Conservation (phyloP, 2,329 filamentous ascomycete species). For the Didymella exigua region DNA sequence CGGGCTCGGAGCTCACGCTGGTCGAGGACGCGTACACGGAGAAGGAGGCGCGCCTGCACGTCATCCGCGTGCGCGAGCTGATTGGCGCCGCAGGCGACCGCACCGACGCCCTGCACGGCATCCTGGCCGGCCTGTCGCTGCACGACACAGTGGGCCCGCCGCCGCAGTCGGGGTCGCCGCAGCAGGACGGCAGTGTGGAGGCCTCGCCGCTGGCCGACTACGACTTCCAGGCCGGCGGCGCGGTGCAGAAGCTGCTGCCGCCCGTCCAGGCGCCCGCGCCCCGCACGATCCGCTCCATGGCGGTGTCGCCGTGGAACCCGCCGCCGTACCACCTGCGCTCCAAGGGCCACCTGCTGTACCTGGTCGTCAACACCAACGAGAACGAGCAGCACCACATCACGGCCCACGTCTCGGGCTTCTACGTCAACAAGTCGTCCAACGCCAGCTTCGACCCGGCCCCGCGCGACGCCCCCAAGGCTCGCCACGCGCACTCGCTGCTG, state of each 20-base stretch:
- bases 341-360: conserved; percentile 89
- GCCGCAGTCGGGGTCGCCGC: conserved; percentile 36
- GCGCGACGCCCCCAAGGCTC: conserved; percentile 75
- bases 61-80: conserved; percentile 87
- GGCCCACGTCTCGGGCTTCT: conserved; percentile 92
- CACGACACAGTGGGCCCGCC: conserved; percentile 74
- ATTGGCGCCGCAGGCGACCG: conserved; percentile 91
- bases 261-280: conserved; percentile 69
- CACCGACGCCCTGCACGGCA: conserved; percentile 83
- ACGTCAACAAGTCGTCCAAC: conserved; percentile 94
- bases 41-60: conserved; percentile 94
- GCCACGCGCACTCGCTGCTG: conserved; percentile 83
- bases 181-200: conserved; percentile 41
- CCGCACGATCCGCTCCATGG: conserved; percentile 88
- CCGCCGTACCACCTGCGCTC: conserved; percentile 89
- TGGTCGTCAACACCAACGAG: conserved; percentile 87
- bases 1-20: conserved; percentile 78
- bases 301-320: conserved; percentile 94
- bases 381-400: conserved; percentile 95
- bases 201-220: conserved; percentile 66
- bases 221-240: conserved; percentile 73
- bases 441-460: conserved; percentile 92
- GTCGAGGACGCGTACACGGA: conserved; percentile 97
- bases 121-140: conserved; percentile 82
- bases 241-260: conserved; percentile 74